phyloP scores from a whole-genome alignment of 2,329 filamentous ascomycete species.

The Calycina herbarum region DNA sequence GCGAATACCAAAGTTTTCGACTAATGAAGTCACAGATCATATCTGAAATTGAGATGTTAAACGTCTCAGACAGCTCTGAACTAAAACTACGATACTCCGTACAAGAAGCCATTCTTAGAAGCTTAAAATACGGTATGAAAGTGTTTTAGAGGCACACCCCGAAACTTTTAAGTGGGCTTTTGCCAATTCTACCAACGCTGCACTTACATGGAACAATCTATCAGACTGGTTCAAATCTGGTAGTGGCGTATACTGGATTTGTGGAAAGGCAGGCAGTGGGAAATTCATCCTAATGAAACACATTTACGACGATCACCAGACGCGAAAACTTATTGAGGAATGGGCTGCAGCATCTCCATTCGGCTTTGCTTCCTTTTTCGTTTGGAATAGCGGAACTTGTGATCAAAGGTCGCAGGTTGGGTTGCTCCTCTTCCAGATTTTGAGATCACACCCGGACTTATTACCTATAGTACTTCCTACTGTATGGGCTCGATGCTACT shows the following conservation, averaged over 20 bases:
- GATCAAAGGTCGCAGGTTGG: constrained; percentile 19
- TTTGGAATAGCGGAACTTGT: constrained; percentile 46
- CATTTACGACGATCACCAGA: constrained; percentile 11
- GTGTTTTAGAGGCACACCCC: not conserved
- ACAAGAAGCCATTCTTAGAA: not conserved
- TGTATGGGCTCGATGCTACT: constrained; percentile 2
- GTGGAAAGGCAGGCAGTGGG: constrained; percentile 22
- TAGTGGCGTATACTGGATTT: constrained; percentile 24
- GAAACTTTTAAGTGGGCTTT: not conserved
- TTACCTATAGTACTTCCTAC: not conserved
- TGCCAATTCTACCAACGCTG: not conserved
- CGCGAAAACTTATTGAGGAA: constrained; percentile 12
- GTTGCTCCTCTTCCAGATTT: constrained; percentile 15
- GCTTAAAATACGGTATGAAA: not conserved
- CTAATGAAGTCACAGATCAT: not conserved
- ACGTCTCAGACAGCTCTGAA: not conserved
- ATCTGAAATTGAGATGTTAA: not conserved
- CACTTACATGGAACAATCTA: constrained; percentile 9
- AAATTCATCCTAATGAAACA: constrained; percentile 28
- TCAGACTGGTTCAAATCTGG: constrained; percentile 18
- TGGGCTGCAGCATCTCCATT: constrained; percentile 33
- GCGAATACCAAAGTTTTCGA: not conserved
- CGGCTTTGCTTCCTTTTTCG: constrained; percentile 44
- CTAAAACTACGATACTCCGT: not conserved
- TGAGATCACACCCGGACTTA: not conserved